phyloP scores from a whole-genome alignment of 2,329 filamentous ascomycete genomes.

The Fusarium piperis region DNA sequence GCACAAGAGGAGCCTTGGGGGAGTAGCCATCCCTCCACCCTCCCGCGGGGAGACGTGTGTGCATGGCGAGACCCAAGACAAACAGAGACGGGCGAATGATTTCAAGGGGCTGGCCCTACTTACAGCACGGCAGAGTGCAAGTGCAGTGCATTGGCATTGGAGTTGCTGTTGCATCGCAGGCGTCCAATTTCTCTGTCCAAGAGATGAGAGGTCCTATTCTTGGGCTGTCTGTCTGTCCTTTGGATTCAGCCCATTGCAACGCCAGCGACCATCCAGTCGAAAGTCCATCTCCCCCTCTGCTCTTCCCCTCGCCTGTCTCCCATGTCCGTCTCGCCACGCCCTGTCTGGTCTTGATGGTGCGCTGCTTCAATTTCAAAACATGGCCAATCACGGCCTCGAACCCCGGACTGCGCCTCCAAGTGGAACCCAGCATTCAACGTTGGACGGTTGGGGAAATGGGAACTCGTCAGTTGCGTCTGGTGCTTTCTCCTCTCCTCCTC shows the following conservation, averaged over 20 bases:
- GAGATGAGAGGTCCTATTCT: slow-evolving; percentile 5
- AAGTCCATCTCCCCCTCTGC: background rate
- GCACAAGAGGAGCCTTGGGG: slow-evolving; percentile 16
- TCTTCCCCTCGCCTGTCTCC: background rate
- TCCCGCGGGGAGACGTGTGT: slow-evolving; percentile 12
- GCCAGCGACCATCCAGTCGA: background rate
- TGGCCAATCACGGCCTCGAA: background rate
- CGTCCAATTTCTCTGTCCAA: slow-evolving; percentile 12
- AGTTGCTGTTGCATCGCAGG: slow-evolving; percentile 35
- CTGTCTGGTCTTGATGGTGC: background rate
- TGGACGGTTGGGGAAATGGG: background rate
- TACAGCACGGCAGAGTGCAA: background rate
- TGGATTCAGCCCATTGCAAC: slow-evolving; percentile 14
- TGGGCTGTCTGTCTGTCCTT: slow-evolving; percentile 1
- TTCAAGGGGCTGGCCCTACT: slow-evolving; percentile 1
- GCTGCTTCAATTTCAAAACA: background rate
- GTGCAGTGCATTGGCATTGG: background rate
- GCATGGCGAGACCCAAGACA: slow-evolving; percentile 28
- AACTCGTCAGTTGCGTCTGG: background rate
- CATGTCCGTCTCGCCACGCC: background rate
- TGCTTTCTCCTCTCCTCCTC: background rate
- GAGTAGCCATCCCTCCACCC: slow-evolving; percentile 1
- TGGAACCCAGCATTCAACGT: background rate
- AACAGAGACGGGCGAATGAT: slow-evolving; percentile 13
- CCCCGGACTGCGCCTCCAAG: background rate